Percentiles rank a stretch among this genome's conserved stretches.
Evolutionary conservation across 495 filamentous ascomycete genomes (phyloP).

Genomic region (Lophium mytilinum): DNA sequence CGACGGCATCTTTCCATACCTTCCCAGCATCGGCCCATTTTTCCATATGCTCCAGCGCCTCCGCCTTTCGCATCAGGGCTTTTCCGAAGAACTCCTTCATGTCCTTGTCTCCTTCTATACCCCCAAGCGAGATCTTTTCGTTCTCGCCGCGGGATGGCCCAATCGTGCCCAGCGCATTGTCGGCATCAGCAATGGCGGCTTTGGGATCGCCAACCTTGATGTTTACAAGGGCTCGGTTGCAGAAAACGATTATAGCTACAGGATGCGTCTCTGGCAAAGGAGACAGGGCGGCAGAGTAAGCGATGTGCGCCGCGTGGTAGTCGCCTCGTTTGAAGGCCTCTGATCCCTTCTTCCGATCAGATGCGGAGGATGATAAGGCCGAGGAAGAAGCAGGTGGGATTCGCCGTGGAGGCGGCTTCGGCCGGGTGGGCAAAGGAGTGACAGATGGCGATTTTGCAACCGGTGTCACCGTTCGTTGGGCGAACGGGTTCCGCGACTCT

Average conservation of each 20-base stretch:
- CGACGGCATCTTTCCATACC: constrained; percentile 75
- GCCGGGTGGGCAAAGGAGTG: constrained; percentile 26
- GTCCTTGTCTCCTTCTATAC: constrained; percentile 59
- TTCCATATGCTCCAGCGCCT: constrained; percentile 91
- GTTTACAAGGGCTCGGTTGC: constrained; percentile 83
- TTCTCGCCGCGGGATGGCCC: constrained; percentile 67
- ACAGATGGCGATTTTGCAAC: constrained; percentile 14
- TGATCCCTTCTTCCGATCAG: constrained; percentile 69
- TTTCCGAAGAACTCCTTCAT: constrained; percentile 93
- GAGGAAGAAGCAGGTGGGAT: constrained; percentile 61
- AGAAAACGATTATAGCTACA: constrained; percentile 73
- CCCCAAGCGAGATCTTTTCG: constrained; percentile 65
- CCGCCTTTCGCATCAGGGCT: constrained; percentile 86
- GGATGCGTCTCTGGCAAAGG: constrained; percentile 75
- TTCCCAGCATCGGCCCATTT: constrained; percentile 77
- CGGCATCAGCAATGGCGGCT: constrained; percentile 72
- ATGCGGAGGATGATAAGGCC: constrained; percentile 61
- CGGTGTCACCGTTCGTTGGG: constrained; percentile 9
- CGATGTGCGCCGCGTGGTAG: constrained; percentile 73
- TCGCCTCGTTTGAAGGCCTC: constrained; percentile 91
- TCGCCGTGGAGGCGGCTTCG: constrained; percentile 48
- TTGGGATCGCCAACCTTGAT: constrained; percentile 88
- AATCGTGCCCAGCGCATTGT: constrained; percentile 70
- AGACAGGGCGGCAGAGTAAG: constrained; percentile 68
- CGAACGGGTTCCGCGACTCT: constrained; percentile 23